Base-by-base conservation (phyloP, 169 alveolate species). In the Toxoplasma gondii region DNA sequence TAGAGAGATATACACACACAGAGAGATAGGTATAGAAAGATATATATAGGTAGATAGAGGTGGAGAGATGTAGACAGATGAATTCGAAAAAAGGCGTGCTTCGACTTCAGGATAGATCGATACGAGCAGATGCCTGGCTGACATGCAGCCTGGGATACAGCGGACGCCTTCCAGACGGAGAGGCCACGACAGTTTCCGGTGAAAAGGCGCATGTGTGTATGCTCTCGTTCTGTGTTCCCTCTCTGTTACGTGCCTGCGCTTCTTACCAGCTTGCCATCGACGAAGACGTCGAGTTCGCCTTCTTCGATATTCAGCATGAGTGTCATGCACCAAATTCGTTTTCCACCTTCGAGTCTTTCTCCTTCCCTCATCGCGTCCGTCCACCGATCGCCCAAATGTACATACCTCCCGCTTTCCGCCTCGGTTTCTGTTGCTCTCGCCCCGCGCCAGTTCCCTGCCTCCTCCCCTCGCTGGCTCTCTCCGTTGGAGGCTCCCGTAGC, bases 191-290 rank as follows among this genome's bases (percentile, higher is more conserved):
- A n/a, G n/a, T n/a, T n/a, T n/a, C n/a, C n/a, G n/a, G n/a, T n/a
- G n/a, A n/a, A n/a, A n/a, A n/a, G n/a, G n/a, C n/a, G n/a, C n/a
- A n/a, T n/a, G n/a, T n/a, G n/a, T n/a, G n/a, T n/a, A 49, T 12
- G 58, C 12, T 49, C 12, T 12, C 22, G 4, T 4, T 49, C 58
- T 49, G 22, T 49, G 58, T 49, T 12, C 12, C 74, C 34, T 4
- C n/a, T 31, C n/a, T 27, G 19, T 31, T 64, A 31, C 74, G 74
- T 64, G 7, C n/a, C 74, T 27, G 74, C 22, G 24, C 74, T 64
- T 64, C 90, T 82, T 24, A 82, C 90, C 54, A 82, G 90, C 29
- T 82, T 82, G 31, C 90, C 90, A 5, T 82, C 69, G 67, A 44
- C 27, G 90, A 82, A 82, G 38, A 82, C 67, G 36, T 82, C 90